phyloP scores from a whole-genome alignment of 495 filamentous ascomycete species.

The Xylaria cubensis region DNA sequence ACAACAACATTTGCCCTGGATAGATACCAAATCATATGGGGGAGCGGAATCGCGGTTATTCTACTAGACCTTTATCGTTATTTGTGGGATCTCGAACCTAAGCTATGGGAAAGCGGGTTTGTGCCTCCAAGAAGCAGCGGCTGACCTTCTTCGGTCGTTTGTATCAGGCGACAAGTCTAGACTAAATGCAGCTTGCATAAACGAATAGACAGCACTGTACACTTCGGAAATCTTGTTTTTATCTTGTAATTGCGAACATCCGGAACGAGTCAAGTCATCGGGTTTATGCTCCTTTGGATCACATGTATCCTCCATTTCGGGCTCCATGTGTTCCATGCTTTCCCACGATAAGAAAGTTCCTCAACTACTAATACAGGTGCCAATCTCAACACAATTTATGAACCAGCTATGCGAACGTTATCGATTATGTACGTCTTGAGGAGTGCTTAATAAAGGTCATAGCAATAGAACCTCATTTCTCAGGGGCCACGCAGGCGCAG shows the following conservation, averaged over 20 bases:
- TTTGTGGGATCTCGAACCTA: not conserved
- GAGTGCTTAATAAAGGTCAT: not conserved
- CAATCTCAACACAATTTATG: not conserved
- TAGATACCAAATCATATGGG: not conserved
- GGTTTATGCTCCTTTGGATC: not conserved
- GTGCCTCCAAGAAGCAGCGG: not conserved
- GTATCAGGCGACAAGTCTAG: not conserved
- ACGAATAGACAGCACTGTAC: not conserved
- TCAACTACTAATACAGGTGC: not conserved
- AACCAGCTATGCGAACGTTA: not conserved
- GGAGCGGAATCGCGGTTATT: not conserved
- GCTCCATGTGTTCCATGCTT: not conserved
- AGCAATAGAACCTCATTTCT: not conserved
- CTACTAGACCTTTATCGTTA: not conserved
- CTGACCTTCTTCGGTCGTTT: not conserved
- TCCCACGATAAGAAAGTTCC: not conserved
- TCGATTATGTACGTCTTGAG: not conserved
- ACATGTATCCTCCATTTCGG: not conserved
- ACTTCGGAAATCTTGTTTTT: not conserved
- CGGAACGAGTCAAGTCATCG: not conserved
- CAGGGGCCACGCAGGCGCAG: not conserved
- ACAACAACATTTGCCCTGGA: not conserved
- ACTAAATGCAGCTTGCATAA: not conserved
- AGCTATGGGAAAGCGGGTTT: not conserved
- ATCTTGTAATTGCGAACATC: not conserved